Base-by-base conservation (phyloP, 2,329 filamentous ascomycete species). In the Aspergillus persii region DNA sequence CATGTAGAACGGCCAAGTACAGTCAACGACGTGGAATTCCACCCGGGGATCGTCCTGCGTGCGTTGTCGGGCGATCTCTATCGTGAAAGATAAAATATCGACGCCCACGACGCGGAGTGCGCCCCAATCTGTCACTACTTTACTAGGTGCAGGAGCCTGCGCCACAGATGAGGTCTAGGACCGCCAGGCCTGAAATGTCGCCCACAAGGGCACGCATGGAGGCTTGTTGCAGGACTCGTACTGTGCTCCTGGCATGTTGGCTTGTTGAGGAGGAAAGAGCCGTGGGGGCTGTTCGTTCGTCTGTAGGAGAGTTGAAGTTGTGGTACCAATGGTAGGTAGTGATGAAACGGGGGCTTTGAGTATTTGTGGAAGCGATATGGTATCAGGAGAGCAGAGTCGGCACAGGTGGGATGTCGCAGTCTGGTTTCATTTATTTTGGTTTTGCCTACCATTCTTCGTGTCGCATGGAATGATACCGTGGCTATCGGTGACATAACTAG, bases 161-260 rank as follows among this genome's bases (percentile, higher is more conserved):
- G 12, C 39, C 50, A 26, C 49, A 57, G 33, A 39, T 50, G 4
- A 57, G 55, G 7, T 57, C 55, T 12, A 57, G 50, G 39, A 57
- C 27, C 3, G 12, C 18, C 11, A 36, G 53, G 2, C 31, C 53
- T 6, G 26, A n/a, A 18, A 56, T 18, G 23, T 56, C 31, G n/a
- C 53, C 53, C 8, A 56, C n/a, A 2, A 39, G 46, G 8, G 29
- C 8, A 23, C 27, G 8, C 8, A 56, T 39, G 9, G 46, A 11
- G 11, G 23, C 30, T n/a, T 15, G n/a, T 49, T 49, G n/a, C n/a
- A n/a, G n/a, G n/a, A n/a, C n/a, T n/a, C 46, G 27, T 56, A 56
- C 30, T 55, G 53, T 9, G 49, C 12, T 4, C 3, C 36, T 41
- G 36, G 36, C 36, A 41, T 41, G 36, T 12, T 41, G 36, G 5